Conservation (phyloP, 768 basidiomycete species). For the Amanita inopinata region DNA sequence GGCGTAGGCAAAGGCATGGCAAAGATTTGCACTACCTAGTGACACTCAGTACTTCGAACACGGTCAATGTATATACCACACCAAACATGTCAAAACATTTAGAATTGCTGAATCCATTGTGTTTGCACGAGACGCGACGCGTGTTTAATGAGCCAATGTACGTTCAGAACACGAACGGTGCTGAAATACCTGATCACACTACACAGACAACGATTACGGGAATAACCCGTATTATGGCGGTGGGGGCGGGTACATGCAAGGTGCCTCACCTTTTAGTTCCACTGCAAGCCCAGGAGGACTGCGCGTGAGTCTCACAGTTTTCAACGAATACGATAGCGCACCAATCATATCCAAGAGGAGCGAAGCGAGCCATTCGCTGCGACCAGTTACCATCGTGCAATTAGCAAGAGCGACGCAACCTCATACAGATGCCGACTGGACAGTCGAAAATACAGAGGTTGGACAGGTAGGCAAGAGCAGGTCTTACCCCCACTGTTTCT, state of each 20-base stretch:
- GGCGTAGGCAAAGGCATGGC: constrained; percentile 62
- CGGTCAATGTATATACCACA: constrained; percentile 6
- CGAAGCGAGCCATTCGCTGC: constrained; percentile 10
- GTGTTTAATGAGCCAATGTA: constrained; percentile 25
- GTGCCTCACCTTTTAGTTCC: constrained; percentile 49
- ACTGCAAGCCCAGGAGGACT: constrained; percentile 52
- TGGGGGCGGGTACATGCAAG: constrained; percentile 50
- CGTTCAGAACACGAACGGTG: constrained; percentile 1
- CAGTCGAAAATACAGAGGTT: constrained; percentile 69
- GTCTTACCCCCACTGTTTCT: too few species aligned
- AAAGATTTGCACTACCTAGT: constrained; percentile 40
- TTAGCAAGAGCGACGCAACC: constrained; percentile 68
- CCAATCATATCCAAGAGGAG: background rate
- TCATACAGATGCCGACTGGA: constrained; percentile 85
- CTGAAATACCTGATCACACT: constrained; percentile 9
- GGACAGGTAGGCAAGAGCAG: constrained; percentile 48
- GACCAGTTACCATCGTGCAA: constrained; percentile 44
- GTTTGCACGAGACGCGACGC: constrained; percentile 2
- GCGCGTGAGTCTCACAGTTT: constrained; percentile 23
- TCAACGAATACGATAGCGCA: background rate
- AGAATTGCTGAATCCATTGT: background rate
- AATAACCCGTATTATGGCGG: constrained; percentile 24
- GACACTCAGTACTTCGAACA: too few species aligned
- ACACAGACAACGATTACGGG: constrained; percentile 30
- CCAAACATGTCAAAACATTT: constrained; percentile 9